Percentiles rank a stretch among this genome's conserved stretches.
Conservation (phyloP, 208 protist species). For the Leishmania lainsoni region DNA sequence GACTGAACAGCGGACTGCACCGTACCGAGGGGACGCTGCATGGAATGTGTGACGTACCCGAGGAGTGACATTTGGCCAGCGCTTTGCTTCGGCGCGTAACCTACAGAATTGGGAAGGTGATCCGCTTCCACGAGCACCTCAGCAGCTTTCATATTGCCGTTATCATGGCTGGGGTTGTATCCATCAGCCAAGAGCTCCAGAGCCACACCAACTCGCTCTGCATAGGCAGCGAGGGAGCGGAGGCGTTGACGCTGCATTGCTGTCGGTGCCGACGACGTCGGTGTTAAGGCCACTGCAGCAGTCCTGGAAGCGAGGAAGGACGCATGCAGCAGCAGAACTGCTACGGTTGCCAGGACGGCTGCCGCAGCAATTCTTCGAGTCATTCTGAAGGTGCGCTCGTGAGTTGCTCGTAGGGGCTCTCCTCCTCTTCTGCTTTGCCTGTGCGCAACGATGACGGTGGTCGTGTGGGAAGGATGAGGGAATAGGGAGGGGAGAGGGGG, state of each 20-base stretch:
- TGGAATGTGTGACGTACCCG: not conserved
- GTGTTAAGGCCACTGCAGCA: not conserved
- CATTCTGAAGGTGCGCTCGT: not conserved
- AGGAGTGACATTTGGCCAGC: not conserved
- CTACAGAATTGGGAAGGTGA: not conserved
- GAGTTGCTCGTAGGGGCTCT: not conserved
- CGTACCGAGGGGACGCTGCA: slow-evolving; percentile 16
- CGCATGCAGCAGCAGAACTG: not conserved
- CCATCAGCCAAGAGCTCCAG: slow-evolving; percentile 20
- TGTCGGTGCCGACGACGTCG: not conserved
- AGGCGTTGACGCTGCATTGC: slow-evolving; percentile 15
- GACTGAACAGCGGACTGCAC: slow-evolving; percentile 2
- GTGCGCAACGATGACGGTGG: not conserved
- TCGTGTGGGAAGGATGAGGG: not conserved
- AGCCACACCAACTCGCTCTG: slow-evolving; percentile 25
- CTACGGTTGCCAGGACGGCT: not conserved
- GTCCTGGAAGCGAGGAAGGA: not conserved
- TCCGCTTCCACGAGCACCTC: not conserved
- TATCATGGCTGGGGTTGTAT: not conserved
- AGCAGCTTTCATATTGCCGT: too few relatives aligned
- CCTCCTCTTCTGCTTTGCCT: not conserved
- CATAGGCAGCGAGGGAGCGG: slow-evolving; percentile 20
- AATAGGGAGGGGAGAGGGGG: not conserved
- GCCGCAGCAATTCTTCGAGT: not conserved
- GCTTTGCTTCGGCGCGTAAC: not conserved